Evolutionary conservation across 1,139 yeast species (phyloP).

Genomic region (Protomyces arabidopsidicola): DNA sequence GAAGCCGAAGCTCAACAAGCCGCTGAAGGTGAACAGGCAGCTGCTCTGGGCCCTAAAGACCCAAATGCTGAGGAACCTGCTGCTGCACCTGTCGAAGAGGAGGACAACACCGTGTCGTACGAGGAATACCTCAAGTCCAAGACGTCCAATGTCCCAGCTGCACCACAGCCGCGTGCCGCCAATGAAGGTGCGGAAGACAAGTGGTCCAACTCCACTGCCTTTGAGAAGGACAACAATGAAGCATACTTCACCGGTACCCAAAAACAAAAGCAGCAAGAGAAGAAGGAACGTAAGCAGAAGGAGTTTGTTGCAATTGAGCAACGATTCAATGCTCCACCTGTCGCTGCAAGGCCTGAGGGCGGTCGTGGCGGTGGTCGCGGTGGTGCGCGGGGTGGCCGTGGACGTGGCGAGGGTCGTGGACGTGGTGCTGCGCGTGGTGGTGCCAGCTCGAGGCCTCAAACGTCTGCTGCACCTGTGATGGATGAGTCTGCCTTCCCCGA

Average conservation of each 20-base stretch:
- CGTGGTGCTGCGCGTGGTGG: constrained; percentile 39
- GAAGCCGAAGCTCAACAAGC: constrained; percentile 31
- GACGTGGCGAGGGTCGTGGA: constrained; percentile 38
- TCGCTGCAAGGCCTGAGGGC: not conserved
- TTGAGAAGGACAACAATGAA: constrained; percentile 40
- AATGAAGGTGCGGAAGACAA: constrained; percentile 57
- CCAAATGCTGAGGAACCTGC: constrained; percentile 65
- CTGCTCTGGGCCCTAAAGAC: constrained; percentile 58
- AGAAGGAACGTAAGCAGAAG: constrained; percentile 58
- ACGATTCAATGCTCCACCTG: constrained; percentile 42
- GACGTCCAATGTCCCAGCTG: constrained; percentile 40
- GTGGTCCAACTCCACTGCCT: constrained; percentile 41
- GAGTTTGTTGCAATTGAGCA: constrained; percentile 59
- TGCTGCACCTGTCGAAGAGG: constrained; percentile 37
- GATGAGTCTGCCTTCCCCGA: constrained; percentile 25
- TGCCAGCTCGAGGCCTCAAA: constrained; percentile 23
- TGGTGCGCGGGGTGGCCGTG: constrained; percentile 40
- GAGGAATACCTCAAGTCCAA: constrained; percentile 66
- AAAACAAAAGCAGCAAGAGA: constrained; percentile 46
- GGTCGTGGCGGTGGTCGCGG: constrained; percentile 27
- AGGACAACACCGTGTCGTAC: constrained; percentile 50
- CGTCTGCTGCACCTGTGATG: constrained; percentile 30
- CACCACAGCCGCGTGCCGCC: constrained; percentile 49
- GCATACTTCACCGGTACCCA: constrained; percentile 51
- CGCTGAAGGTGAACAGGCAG: constrained; percentile 45